Evolutionary conservation across 2,329 filamentous ascomycete species (phyloP).

Genomic region (Fusarium nisikadoi): DNA sequence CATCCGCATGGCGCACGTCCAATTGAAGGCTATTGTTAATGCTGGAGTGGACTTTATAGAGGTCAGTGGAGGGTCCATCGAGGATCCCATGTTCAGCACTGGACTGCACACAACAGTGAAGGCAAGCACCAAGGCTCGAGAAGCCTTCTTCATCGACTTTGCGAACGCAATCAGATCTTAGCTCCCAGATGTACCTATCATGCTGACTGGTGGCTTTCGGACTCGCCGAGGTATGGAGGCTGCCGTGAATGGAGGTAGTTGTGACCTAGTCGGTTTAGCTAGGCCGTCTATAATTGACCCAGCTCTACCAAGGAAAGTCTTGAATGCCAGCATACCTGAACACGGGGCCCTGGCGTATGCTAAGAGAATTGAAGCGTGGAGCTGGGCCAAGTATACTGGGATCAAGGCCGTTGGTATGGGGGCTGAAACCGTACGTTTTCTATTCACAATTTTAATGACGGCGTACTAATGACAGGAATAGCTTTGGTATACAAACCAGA

Average conservation of each 20-base stretch:
- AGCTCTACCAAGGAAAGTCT: not conserved
- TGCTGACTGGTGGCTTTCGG: not conserved
- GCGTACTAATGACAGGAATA: not conserved
- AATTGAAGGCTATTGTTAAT: not conserved
- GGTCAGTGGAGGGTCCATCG: conserved; percentile 3
- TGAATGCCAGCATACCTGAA: not conserved
- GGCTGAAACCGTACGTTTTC: not conserved
- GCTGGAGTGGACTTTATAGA: not conserved
- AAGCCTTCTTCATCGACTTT: conserved; percentile 8
- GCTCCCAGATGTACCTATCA: not conserved
- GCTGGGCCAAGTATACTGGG: not conserved
- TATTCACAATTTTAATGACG: not conserved
- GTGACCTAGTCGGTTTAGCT: not conserved
- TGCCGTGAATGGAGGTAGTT: not conserved
- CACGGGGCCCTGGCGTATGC: not conserved
- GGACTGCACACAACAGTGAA: not conserved
- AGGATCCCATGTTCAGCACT: not conserved
- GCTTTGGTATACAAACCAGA: not conserved
- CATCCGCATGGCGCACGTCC: accelerated
- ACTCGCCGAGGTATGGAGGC: not conserved
- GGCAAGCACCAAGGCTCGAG: not conserved
- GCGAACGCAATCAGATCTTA: not conserved
- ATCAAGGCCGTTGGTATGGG: not conserved
- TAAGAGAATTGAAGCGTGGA: not conserved
- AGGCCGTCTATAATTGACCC: not conserved